phyloP scores from a whole-genome alignment of 768 basidiomycete genomes.

The Auricularia auricula-judae region DNA sequence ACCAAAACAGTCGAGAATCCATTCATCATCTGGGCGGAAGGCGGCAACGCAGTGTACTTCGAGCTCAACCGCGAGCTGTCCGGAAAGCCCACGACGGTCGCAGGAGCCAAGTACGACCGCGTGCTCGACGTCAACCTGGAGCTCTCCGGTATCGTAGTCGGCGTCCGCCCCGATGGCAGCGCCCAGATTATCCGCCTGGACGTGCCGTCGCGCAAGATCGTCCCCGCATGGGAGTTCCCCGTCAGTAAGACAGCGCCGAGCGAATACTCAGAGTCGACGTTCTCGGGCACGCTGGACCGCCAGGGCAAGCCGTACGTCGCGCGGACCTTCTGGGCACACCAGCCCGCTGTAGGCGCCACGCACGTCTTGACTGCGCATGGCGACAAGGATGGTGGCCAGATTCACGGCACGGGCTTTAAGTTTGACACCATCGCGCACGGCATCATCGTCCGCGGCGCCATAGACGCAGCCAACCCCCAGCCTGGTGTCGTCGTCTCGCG shows the following conservation, averaged over 20 bases:
- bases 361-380: constrained; percentile 43
- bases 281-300: constrained; percentile 42
- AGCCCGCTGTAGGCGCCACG: constrained; percentile 37
- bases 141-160: constrained; percentile 50
- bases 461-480: constrained; percentile 37
- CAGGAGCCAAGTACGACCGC: constrained; percentile 33
- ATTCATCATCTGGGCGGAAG: constrained; percentile 45
- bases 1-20: constrained; percentile 15
- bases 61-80: constrained; percentile 41
- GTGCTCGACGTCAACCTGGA: constrained; percentile 54
- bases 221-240: constrained; percentile 43
- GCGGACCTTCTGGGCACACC: constrained; percentile 58
- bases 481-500: constrained; percentile 27
- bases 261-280: constrained; percentile 38
- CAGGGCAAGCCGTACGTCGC: constrained; percentile 44
- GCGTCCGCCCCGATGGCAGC: constrained; percentile 41
- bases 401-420: constrained; percentile 37
- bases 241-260: constrained; percentile 30
- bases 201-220: constrained; percentile 27
- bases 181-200: constrained; percentile 44
- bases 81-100: constrained; percentile 32
- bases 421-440: constrained; percentile 62
- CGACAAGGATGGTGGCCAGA: constrained; percentile 33
- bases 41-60: constrained; percentile 35
- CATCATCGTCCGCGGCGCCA: constrained; percentile 45